Base-by-base conservation (phyloP, 1,284 basidiomycete species). In the Malassezia dermatis region DNA sequence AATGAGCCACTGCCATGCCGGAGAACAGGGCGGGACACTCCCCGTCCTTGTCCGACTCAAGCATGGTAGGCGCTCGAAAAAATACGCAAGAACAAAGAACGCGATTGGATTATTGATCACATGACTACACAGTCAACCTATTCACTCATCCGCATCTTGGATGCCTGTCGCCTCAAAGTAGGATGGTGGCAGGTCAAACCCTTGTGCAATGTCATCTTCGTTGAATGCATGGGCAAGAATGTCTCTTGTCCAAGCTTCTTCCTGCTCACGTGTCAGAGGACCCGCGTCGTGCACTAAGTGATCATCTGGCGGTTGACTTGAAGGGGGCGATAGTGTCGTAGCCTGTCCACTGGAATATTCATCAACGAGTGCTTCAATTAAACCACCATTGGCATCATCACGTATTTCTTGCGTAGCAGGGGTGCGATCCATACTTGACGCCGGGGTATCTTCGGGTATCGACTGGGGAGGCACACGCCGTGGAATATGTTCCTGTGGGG, bases 131-230 rank as follows among this genome's bases (percentile, higher is more conserved):
- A 37, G 13, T 27, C n/a, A 6, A 12, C 11, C 26, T 21, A 27
- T 45, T 13, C 41, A 51, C 27, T 56, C 47, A 3, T 52, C 49
- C 15, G 32, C 24, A 34, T 57, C 55, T 4, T 30, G 23, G 31
- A 57, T 57, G 13, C 55, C 60, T 6, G 58, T 62, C 7, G 68
- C 68, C 34, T 70, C 68, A 53, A 66, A 70, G 50, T 70, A 70
- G 41, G 64, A 66, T 2, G 68, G 68, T 6, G 66, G 68, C 2
- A 70, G 55, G 27, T 70, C 68, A 12, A 68, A 58, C 24, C 43
- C 49, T 34, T 56, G 53, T 42, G 59, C 59, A 27, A 60, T 61
- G 23, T 63, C 65, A 28, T 57, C 62, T 42, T 63, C 52, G 31
- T 48, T 26, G 12, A 48, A 28, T 13, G 54, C 53, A 37, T 51